Conservation (phyloP, 495 filamentous ascomycete species). For the Opeltia flavorubescens region DNA sequence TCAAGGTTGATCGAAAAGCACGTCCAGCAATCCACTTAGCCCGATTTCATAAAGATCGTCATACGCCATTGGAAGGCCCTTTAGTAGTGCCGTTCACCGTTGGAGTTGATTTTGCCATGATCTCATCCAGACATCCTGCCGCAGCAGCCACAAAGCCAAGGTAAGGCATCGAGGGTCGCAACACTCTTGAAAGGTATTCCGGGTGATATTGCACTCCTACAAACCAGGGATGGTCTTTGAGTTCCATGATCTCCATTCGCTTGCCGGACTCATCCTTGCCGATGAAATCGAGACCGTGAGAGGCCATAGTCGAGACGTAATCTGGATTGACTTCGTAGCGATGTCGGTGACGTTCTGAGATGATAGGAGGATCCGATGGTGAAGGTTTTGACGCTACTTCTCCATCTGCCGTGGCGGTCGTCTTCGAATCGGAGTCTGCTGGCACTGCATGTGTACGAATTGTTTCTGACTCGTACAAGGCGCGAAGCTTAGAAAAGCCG, state of each 20-base stretch:
- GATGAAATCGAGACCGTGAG: slow-evolving; percentile 28
- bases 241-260: slow-evolving; percentile 84
- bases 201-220: slow-evolving; percentile 87
- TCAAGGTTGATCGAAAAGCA: neutral
- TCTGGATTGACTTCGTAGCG: slow-evolving; percentile 35
- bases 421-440: neutral
- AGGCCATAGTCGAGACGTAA: slow-evolving; percentile 22
- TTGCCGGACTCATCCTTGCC: slow-evolving; percentile 72
- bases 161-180: slow-evolving; percentile 63
- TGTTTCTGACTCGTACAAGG: slow-evolving; percentile 47
- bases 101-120: slow-evolving; percentile 13
- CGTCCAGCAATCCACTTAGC: neutral
- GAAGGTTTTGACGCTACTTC: neutral
- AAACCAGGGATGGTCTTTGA: slow-evolving; percentile 81
- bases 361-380: slow-evolving; percentile 8
- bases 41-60: no score
- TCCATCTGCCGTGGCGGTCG: slow-evolving; percentile 6
- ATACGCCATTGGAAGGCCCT: no score
- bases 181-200: slow-evolving; percentile 61
- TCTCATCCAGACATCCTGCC: slow-evolving; percentile 44
- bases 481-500: slow-evolving; percentile 68
- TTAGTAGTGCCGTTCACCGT: neutral
- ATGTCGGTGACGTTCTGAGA: slow-evolving; percentile 37
- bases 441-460: neutral
- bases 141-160: slow-evolving; percentile 77